A percentile compares a stretch with the other conserved stretches of the same genome.
These are phyloP conservation scores for Graphilbum fragrans DNA, from an alignment of 2,329 filamentous ascomycete genomes.

Conservation along the genomic window DNA sequence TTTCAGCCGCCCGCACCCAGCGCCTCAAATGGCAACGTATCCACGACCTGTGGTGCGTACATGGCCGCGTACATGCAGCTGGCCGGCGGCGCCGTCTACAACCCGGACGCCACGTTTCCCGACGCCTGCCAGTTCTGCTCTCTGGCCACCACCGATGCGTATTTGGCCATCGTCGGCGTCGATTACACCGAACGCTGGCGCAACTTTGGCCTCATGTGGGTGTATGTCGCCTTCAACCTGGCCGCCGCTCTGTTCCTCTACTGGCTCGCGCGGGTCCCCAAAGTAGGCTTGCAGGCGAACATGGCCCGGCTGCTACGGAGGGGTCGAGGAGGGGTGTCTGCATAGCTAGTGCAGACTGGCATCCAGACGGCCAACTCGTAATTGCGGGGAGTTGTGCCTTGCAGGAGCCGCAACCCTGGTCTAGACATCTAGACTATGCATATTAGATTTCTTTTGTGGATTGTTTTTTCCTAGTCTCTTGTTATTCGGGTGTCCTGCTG, in stretches of 20 bases:
- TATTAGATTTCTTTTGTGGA: too few relatives aligned
- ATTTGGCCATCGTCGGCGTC: conserved; percentile 32
- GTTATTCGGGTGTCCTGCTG: too few relatives aligned
- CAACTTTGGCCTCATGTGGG: conserved; percentile 60
- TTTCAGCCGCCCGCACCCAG: conserved; percentile 46
- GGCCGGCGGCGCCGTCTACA: conserved; percentile 45
- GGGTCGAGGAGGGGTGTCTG: background rate
- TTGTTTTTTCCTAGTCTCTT: too few relatives aligned
- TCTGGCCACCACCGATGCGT: conserved; percentile 51
- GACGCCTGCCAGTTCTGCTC: conserved; percentile 54
- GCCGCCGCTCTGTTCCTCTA: conserved; percentile 11
- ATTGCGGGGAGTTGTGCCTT: too few relatives aligned
- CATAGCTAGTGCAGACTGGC: background rate
- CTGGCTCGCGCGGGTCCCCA: conserved; percentile 7
- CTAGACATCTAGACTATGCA: too few relatives aligned
- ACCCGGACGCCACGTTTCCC: conserved; percentile 36
- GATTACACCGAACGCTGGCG: conserved; percentile 48
- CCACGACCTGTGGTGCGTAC: conserved; percentile 53
- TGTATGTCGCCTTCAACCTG: conserved; percentile 53
- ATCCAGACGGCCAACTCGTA: background rate
- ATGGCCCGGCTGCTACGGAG: background rate
- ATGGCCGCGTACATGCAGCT: conserved; percentile 40
- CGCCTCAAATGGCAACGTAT: background rate
- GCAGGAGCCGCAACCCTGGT: too few relatives aligned
- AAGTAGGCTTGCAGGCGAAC: background rate